Conservation (phyloP, 2,329 filamentous ascomycete species). For the Lasiodiplodia gonubiensis region DNA sequence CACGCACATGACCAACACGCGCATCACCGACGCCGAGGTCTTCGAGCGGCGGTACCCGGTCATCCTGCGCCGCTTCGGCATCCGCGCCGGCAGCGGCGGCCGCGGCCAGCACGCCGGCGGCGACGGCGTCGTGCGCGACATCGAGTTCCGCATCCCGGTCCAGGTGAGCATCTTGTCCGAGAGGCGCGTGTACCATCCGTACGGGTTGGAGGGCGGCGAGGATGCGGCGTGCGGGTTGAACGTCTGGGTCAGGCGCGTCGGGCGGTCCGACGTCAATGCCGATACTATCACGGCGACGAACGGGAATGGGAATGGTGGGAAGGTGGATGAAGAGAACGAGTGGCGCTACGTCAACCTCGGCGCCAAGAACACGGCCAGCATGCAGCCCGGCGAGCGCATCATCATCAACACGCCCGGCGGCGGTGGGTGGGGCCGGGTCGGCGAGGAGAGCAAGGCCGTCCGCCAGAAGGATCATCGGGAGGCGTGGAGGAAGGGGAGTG, state of each 20-base stretch:
- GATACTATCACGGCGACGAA: slow-evolving; percentile 7
- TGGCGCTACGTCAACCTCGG: slow-evolving; percentile 73
- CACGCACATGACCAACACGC: slow-evolving; percentile 85
- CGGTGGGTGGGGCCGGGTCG: slow-evolving; percentile 73
- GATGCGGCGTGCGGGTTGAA: slow-evolving; percentile 82
- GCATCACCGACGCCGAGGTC: slow-evolving; percentile 80
- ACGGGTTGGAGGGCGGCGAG: slow-evolving; percentile 81
- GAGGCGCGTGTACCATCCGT: slow-evolving; percentile 75
- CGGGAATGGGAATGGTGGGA: slow-evolving; percentile 27
- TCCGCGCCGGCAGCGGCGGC: slow-evolving; percentile 69
- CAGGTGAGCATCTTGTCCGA: slow-evolving; percentile 82
- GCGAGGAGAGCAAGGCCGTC: slow-evolving; percentile 59
- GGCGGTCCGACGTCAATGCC: slow-evolving; percentile 33
- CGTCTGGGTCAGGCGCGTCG: slow-evolving; percentile 66
- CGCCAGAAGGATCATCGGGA: slow-evolving; percentile 63
- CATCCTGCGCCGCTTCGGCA: slow-evolving; percentile 70
- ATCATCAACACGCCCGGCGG: slow-evolving; percentile 80
- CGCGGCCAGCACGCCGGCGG: slow-evolving; percentile 72
- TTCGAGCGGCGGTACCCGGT: slow-evolving; percentile 80
- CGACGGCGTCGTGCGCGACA: slow-evolving; percentile 77
- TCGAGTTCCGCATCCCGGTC: slow-evolving; percentile 79
- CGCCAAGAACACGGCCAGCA: slow-evolving; percentile 78
- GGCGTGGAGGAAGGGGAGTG: slow-evolving; percentile 64
- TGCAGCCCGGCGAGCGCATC: slow-evolving; percentile 78
- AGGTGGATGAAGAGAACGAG: slow-evolving; percentile 50